Evolutionary conservation across 495 filamentous ascomycete genomes (phyloP), one percentile per base, ranked within the genome.

Genomic region (Neurospora cerealis): DNA sequence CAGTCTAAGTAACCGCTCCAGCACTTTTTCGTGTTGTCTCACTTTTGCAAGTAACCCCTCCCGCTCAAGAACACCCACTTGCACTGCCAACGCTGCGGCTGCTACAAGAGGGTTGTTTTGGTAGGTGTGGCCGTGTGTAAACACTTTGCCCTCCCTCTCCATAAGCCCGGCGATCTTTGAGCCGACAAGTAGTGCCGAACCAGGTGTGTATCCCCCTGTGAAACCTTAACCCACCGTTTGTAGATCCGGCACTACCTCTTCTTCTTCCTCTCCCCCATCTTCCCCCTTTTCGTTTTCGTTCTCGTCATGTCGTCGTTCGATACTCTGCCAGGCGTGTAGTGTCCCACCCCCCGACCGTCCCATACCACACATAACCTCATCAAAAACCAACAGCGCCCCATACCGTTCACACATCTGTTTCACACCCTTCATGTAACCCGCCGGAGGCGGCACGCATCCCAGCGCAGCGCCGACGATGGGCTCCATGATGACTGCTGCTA

Each of bases 311-410:
- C 21, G 81, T 3, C 15, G n/a, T 10, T 46, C 44, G n/a, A 48
- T 48, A 0, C 9, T 11, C 66, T 90, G 82, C 87, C 89, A 93
- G 1, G 87, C 89, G 72, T 91, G 89, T 10, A 89, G 74, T 4
- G 84, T 88, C 0, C 38, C 38, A 4, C 38, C 38, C 11, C 91
- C 91, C 28, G 84, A 85, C 2, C 90, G 82, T 1, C 90, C 90
- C 86, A 91, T 91, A 0, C 91, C 92, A 78, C 89, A 89, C 92
- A 94, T 93, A 36, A 94, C 86, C 75, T 94, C 92, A 75, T 94
- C 92, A 5, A 92, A 81, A 69, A 94, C 90, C 37, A 93, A 83
- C 3, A 94, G 85, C 0, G 88, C 89, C 38, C 90, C 91, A 76
- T 93, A 84, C 73, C 87, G 87, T 38, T 88, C 81, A 77, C 91